Evolutionary conservation across 495 filamentous ascomycete species (phyloP).

Genomic region (Xylaria longipes): DNA sequence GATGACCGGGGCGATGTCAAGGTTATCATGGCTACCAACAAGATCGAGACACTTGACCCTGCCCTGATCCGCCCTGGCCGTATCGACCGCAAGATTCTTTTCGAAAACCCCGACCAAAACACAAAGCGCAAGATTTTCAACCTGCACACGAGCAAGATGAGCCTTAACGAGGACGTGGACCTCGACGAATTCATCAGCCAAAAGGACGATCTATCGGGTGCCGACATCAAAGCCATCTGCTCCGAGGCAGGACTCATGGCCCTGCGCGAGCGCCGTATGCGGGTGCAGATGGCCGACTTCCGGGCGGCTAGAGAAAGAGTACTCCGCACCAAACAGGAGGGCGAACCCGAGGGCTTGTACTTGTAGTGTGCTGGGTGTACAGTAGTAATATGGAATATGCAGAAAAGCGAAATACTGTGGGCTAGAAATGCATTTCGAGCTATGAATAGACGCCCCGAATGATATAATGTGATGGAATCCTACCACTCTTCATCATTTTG

Average conservation of each 20-base stretch:
- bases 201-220: conserved; percentile 97
- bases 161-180: conserved; percentile 90
- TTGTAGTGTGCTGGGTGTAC: conserved; percentile 65
- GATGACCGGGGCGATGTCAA: conserved; percentile 99
- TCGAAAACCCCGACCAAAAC: conserved; percentile 98
- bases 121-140: conserved; percentile 99
- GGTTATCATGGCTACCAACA: conserved; percentile 99
- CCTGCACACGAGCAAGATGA: conserved; percentile 99
- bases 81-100: conserved; percentile 99
- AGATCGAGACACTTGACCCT: conserved; percentile 97
- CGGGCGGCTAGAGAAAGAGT: conserved; percentile 90
- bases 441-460: not conserved
- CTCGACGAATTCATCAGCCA: conserved; percentile 98
- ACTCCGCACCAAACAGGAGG: conserved; percentile 98
- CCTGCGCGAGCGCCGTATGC: conserved; percentile 92
- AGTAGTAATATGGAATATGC: conserved; percentile 6
- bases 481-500: not conserved
- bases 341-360: conserved; percentile 97
- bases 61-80: conserved; percentile 95
- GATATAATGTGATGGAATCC: not conserved
- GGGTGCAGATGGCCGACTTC: conserved; percentile 99
- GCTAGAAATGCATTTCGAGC: not conserved
- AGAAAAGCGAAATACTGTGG: not conserved
- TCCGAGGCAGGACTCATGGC: conserved; percentile 97
- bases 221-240: conserved; percentile 99